Evolutionary conservation across 2,329 filamentous ascomycete species (phyloP), one percentile per base, ranked within the genome.

Genomic region (Cladosporium sp.): DNA sequence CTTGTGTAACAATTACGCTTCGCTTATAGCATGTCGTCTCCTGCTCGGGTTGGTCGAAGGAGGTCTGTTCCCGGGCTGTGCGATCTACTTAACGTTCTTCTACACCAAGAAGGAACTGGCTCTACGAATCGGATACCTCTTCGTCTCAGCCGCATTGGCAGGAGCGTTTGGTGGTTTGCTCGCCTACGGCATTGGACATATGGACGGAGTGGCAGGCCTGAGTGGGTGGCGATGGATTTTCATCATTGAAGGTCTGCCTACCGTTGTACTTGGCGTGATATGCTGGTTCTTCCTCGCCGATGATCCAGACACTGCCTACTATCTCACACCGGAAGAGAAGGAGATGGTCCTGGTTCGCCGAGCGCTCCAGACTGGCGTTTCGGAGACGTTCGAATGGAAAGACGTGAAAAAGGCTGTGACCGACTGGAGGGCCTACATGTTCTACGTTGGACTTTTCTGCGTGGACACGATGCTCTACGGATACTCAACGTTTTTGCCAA

Each of bases 401-500:
- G 91, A 93, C 71, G 89, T 91, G 73, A 79, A 83, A 67, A 85
- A 85, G 64, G 89, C 88, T 0, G 86, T 91, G 67, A 84, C 81
- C 67, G 91, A 94, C 76, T 92, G 89, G 89, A 92, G 90, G 74
- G 86, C 91, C 26, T 92, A 88, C 82, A 79, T 84, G 1, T 92
- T 92, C 74, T 88, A 84, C 68, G 76, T 86, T 44, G 89, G 82
- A 5, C 89, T 92, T 74, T 93, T 93, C 73, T 89, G 90, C 35
- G 83, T 85, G n/a, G 89, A 92, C 72, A 91, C 88, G 0, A 90
- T 93, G 87, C 82, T 93, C 0, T 93, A 93, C 72, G 89, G 90
- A 5, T 93, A 88, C 76, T 89, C 87, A 59, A 92, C 89, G 0
- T 93, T 93, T 73, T 78, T 94, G 53, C 91, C 91, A 0, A 92